These are phyloP conservation scores for Cornus kousa DNA, from an alignment of 148 eudicot genomes.

Conservation along the genomic window DNA sequence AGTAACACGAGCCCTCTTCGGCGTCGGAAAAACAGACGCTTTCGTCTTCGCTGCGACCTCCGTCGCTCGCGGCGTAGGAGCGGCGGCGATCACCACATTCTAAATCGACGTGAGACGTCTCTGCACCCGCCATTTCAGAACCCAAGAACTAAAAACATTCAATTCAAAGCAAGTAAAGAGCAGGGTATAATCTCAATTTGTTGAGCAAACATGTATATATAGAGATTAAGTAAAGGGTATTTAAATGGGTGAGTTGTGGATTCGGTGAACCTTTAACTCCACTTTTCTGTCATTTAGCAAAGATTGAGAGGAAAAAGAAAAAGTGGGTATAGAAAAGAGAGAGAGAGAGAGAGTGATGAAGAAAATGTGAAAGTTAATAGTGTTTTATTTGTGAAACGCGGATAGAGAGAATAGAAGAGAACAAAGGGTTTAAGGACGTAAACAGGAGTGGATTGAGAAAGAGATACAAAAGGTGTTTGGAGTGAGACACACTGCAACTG, in stretches of 20 bases:
- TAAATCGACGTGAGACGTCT: slow-evolving; percentile 34
- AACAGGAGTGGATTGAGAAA: neutral
- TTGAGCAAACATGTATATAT: neutral
- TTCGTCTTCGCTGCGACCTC: slow-evolving; percentile 19
- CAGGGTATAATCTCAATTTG: neutral
- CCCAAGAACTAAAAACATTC: neutral
- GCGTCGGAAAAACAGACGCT: slow-evolving; percentile 37
- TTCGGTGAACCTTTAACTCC: neutral
- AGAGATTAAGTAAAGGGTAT: neutral
- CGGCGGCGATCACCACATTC: slow-evolving; percentile 32
- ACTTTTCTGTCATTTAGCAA: neutral
- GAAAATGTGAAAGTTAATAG: neutral
- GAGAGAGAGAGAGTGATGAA: no score
- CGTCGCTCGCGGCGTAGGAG: neutral
- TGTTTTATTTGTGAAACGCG: slow-evolving; percentile 6
- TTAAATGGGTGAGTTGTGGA: neutral
- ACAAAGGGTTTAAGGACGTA: neutral
- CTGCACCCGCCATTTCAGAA: slow-evolving; percentile 24
- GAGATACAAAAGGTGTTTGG: neutral
- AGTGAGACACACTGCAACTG: neutral
- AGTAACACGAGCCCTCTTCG: slow-evolving; percentile 36
- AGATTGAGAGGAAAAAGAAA: neutral
- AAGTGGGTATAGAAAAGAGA: neutral
- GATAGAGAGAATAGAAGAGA: neutral
- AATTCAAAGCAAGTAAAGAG: slow-evolving; percentile 5